Evolutionary conservation across 176 grass and related monocot genomes (phyloP), one percentile per base, ranked within the genome.

Genomic region (Eleusine indica): DNA sequence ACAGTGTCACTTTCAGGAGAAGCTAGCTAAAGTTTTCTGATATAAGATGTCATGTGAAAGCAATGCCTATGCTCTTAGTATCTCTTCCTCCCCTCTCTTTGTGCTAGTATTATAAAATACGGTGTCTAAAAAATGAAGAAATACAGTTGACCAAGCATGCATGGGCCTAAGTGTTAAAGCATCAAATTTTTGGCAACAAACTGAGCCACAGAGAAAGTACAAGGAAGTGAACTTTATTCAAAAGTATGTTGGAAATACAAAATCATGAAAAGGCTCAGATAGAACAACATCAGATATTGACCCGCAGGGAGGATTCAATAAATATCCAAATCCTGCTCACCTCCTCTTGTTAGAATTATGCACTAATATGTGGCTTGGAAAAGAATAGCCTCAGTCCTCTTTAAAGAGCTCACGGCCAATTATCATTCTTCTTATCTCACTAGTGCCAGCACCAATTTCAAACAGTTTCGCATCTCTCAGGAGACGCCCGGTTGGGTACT

Each of bases 381-480:
- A 64, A 80, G 4, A 80, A 74, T 19, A 74, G 6, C 53, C 44
- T 90, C 77, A 94, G 40, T 91, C 89, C 82, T 96, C 85, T 94
- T 99, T 96, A 80, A 99, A 96, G 71, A 99, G 91, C 67, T 96
- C 96, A 78, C 96, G 91, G 4, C 93, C 93, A 67, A 99, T 99
- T 87, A 99, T 96, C 87, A 99, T 89, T 90, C 93, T 74, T 86
- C 96, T 93, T 81, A 91, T 90, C 87, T 99, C 96, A 79, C 96
- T 99, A 75, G 91, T 99, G n/a, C 96, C 96, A 42, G 96, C 96
- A 81, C 96, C 96, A 70, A 99, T 99, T 88, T 99, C 93, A 75
- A 94, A 99, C 35, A 99, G 52, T 80, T 99, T 96, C n/a, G 96
- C 96, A 89, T 96, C 96, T 94, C 96, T 96, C 77, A 99, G 87